These are phyloP conservation scores for Lophium mytilinum DNA, from an alignment of 495 filamentous ascomycete species.

Conservation along the genomic window DNA sequence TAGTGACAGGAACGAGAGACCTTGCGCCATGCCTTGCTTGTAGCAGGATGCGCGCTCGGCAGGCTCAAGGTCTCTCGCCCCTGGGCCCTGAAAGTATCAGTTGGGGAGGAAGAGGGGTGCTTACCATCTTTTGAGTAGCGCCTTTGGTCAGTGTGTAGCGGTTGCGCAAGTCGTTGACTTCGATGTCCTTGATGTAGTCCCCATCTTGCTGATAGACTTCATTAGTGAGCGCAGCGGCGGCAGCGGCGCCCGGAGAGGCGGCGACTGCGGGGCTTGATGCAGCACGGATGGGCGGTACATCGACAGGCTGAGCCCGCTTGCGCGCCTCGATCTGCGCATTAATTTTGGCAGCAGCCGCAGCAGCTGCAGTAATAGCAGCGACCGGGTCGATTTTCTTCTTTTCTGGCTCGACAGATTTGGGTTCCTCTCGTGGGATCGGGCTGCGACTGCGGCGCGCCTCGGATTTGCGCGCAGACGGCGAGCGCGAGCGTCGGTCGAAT, in stretches of 20 bases:
- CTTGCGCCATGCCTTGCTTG: not conserved
- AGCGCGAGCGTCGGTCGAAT: slow-evolving; percentile 82
- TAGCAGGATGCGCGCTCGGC: not conserved
- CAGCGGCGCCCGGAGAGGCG: slow-evolving; percentile 37
- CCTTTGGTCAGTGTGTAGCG: slow-evolving; percentile 97
- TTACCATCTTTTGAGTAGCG: slow-evolving; percentile 99
- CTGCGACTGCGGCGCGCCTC: slow-evolving; percentile 69
- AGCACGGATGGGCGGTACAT: slow-evolving; percentile 79
- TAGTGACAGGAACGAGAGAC: slow-evolving; percentile 24
- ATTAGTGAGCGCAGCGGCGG: slow-evolving; percentile 57
- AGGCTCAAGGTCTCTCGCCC: too few relatives aligned
- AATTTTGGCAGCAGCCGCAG: slow-evolving; percentile 87
- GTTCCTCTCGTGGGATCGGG: slow-evolving; percentile 53
- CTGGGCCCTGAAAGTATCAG: slow-evolving; percentile 69
- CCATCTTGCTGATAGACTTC: slow-evolving; percentile 92
- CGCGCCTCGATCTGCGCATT: slow-evolving; percentile 88
- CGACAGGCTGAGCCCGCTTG: slow-evolving; percentile 88
- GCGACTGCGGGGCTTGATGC: slow-evolving; percentile 46
- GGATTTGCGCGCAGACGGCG: slow-evolving; percentile 57
- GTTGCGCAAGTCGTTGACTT: slow-evolving; percentile 96
- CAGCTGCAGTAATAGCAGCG: slow-evolving; percentile 82
- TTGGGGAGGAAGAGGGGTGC: slow-evolving; percentile 59
- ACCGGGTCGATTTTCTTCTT: slow-evolving; percentile 40
- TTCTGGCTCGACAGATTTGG: slow-evolving; percentile 40
- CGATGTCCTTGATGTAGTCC: slow-evolving; percentile 96